Evolutionary conservation across 2,329 filamentous ascomycete genomes (phyloP).

Genomic region (Penicillium freii): DNA sequence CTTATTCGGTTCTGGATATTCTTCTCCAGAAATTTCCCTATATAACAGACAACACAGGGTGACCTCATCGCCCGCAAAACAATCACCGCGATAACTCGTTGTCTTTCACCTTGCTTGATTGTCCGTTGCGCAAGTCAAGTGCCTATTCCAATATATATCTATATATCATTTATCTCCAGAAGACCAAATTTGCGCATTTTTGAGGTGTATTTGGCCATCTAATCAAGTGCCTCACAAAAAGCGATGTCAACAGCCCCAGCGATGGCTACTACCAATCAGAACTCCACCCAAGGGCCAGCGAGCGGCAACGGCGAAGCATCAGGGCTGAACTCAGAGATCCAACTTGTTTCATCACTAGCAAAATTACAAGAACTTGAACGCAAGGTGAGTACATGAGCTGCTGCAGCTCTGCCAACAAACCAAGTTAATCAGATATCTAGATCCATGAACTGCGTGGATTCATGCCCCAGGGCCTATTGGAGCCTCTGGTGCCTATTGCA

Average conservation of each 20-base stretch:
- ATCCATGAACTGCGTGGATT: slow-evolving; percentile 45
- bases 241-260: background rate
- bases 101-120: background rate
- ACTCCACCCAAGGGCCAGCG: background rate
- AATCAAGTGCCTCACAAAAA: background rate
- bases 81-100: background rate
- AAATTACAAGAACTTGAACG: slow-evolving; percentile 43
- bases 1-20: background rate
- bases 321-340: slow-evolving; percentile 33
- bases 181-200: background rate
- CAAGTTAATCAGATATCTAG: slow-evolving; percentile 25
- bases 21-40: background rate
- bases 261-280: slow-evolving; percentile 5
- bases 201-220: background rate
- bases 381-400: slow-evolving; percentile 21
- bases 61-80: background rate
- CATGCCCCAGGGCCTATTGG: slow-evolving; percentile 42
- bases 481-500: slow-evolving; percentile 41
- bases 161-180: background rate
- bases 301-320: background rate
- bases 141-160: background rate
- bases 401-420: background rate
- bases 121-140: background rate
- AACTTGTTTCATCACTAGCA: slow-evolving; percentile 41
- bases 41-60: background rate